Conservation (phyloP, 805 yeast genomes). For the Myxozyma kluyveri region DNA sequence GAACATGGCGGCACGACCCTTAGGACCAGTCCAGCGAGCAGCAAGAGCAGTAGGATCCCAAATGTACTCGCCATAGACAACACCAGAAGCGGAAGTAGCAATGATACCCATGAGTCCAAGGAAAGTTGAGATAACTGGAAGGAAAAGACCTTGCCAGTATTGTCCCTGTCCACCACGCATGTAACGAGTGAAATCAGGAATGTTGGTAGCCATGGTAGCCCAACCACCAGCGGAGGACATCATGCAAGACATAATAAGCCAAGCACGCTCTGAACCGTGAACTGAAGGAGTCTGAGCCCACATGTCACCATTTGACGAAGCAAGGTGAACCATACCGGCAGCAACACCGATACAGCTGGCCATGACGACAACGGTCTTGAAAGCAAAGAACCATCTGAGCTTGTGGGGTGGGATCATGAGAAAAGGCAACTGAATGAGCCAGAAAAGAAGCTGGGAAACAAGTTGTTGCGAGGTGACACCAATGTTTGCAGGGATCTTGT, state of each 20-base stretch:
- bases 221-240: constrained; percentile 34
- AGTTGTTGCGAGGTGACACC: constrained; percentile 30
- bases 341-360: constrained; percentile 27
- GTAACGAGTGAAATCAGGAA: constrained; percentile 31
- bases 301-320: constrained; percentile 20
- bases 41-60: constrained; percentile 29
- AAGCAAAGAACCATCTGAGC: constrained; percentile 25
- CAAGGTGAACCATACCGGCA: constrained; percentile 26
- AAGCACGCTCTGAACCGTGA: constrained; percentile 30
- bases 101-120: constrained; percentile 23
- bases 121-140: constrained; percentile 28
- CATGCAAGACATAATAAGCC: constrained; percentile 31
- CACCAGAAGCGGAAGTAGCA: constrained; percentile 24
- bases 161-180: constrained; percentile 18
- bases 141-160: constrained; percentile 27
- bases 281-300: constrained; percentile 24
- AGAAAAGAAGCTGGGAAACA: constrained; percentile 23
- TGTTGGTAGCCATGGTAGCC: constrained; percentile 36
- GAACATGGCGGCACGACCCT: constrained; percentile 25
- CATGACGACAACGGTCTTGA: constrained; percentile 27
- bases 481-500: constrained; percentile 24
- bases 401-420: constrained; percentile 30
- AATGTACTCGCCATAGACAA: constrained; percentile 25
- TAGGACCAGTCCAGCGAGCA: constrained; percentile 21
- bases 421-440: constrained; percentile 28